Base-by-base conservation (phyloP, 345 rosid species). In the Viola odorata region DNA sequence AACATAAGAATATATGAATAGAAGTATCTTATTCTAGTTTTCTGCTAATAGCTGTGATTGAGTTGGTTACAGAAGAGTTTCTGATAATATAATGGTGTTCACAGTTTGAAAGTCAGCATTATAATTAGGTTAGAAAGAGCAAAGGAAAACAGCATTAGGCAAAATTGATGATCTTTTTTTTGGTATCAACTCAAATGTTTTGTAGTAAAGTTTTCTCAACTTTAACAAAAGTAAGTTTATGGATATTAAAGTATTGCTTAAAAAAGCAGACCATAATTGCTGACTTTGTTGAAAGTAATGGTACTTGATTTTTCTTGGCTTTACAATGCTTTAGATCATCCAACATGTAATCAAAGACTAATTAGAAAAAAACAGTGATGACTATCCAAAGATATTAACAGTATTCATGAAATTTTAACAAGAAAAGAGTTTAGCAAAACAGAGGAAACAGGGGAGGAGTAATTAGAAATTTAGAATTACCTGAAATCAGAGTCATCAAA, bases 401-500 rank as follows among this genome's bases (percentile, higher is more conserved):
- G 32, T 23, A 11, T 1, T 7, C 11, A 42, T 51, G 32, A n/a
- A 53, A 23, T 38, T 49, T 2, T 58, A 14, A 16, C 8, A 41
- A 41, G n/a, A 13, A 55, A 15, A 39, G 41, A 17, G 17, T 11
- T 12, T 8, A 11, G 0, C 0, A 12, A 38, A 51, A 11, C 14
- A 13, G 50, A 50, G 23, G 8, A 2, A 23, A 50, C 14, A 44
- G 44, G n/a, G 57, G 50, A 41, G 3, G 57, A 36, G 4, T 3
- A 38, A 45, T 8, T 53, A n/a, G n/a, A 3, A 41, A 23, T 45
- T 13, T 45, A 37, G 11, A 47, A 48, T 48, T 0, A 81, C 98
- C 98, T 84, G 88, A 89, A 84, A 79, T 92, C 98, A 17, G 88
- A 57, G 70, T 92, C 87, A 70, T 92, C 96, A 71, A 87, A 85